Evolutionary conservation across 2,329 filamentous ascomycete genomes (phyloP), one percentile per base, ranked within the genome.

Genomic region (Fusarium palustre): DNA sequence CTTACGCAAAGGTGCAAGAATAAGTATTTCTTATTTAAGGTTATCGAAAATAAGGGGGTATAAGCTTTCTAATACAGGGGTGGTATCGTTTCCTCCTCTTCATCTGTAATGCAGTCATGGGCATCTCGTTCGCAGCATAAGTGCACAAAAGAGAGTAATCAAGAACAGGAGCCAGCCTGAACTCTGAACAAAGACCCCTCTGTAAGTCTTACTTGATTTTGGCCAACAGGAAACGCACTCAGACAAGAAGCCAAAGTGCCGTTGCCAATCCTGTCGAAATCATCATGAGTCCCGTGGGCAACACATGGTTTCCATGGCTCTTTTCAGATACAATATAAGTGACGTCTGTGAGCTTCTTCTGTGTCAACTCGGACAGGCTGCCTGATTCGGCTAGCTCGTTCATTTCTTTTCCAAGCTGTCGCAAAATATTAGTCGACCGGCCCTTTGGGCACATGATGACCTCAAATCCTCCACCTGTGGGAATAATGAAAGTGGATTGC

Each of bases 371-470:
- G 12, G 79, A 79, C 33, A 86, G 74, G 22, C 72, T 74, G 1
- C 84, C 82, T 2, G 79, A 77, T 13, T 77, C 79, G 22, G 82
- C 85, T 22, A 89, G 76, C 63, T 81, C 77, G 25, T 80, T 78
- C 70, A 89, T 76, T 75, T 88, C 81, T 15, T 80, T 73, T 18
- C 83, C 81, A 70, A 88, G 82, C 7, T 85, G 84, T 31, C 78
- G 79, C 34, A 89, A 76, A 63, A 90, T 90, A 72, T 88, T 84
- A 38, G 87, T 89, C 65, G 86, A 88, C 52, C 87, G 78, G 12
- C 87, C 87, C 15, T 75, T 76, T 2, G 93, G 93, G 77, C 93
- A 96, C 77, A 96, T 92, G 12, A 91, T 85, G 16, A 96, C 85
- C 77, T 94, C 88, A 83, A 92, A 96, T 1, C 92, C 92, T 24